These are phyloP conservation scores for Cryptococcus sp. DNA, from an alignment of 1,284 basidiomycete genomes.

Conservation along the genomic window DNA sequence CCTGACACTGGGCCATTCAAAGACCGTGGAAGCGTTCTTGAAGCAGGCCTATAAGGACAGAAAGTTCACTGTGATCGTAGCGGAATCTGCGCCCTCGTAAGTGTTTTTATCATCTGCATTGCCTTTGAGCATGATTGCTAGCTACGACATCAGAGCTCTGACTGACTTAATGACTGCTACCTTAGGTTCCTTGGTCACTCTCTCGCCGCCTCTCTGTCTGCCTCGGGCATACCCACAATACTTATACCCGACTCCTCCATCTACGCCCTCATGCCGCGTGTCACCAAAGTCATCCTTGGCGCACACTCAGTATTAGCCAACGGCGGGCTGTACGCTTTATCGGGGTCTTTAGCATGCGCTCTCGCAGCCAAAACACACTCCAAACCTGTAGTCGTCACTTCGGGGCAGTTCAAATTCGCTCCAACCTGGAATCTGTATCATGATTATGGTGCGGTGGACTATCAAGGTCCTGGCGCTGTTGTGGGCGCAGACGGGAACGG, in stretches of 20 bases:
- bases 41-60: slow-evolving; percentile 85
- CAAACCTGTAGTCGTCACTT: slow-evolving; percentile 90
- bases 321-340: slow-evolving; percentile 87
- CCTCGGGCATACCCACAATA: slow-evolving; percentile 83
- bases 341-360: slow-evolving; percentile 79
- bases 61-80: slow-evolving; percentile 94
- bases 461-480: slow-evolving; percentile 80
- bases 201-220: slow-evolving; percentile 77
- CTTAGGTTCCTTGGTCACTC: slow-evolving; percentile 77
- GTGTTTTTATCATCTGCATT: slow-evolving; percentile 35
- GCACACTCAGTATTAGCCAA: slow-evolving; percentile 94
- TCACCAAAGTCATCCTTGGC: slow-evolving; percentile 93
- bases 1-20: slow-evolving; percentile 89
- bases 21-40: slow-evolving; percentile 91
- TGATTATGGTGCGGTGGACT: slow-evolving; percentile 81
- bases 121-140: not conserved
- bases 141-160: not conserved
- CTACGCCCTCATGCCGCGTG: slow-evolving; percentile 92
- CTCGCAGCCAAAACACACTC: slow-evolving; percentile 89
- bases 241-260: slow-evolving; percentile 94
- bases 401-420: slow-evolving; percentile 94
- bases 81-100: slow-evolving; percentile 88
- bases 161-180: not conserved
- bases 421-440: slow-evolving; percentile 91
- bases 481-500: slow-evolving; percentile 65